A percentile compares a stretch with the other conserved stretches of the same genome.
phyloP scores from a whole-genome alignment of 208 protist species.

The Trypanosoma grayi region DNA sequence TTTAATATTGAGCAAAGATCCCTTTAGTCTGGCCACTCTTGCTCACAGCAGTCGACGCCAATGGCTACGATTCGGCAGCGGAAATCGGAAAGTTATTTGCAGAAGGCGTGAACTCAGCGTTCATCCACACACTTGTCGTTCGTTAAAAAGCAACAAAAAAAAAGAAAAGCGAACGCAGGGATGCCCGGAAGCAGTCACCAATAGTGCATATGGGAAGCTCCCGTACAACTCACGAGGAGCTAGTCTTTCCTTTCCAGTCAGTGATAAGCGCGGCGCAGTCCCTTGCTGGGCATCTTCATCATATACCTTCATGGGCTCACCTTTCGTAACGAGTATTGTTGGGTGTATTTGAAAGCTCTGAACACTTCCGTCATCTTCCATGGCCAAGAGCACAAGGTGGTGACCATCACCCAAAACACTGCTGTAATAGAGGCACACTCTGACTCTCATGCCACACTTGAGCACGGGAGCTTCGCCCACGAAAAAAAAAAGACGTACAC shows the following conservation, averaged over 20 bases:
- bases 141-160: constrained; percentile 23
- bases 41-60: background rate
- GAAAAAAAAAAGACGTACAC: background rate
- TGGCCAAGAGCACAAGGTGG: constrained; percentile 4
- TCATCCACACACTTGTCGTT: background rate
- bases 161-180: constrained; percentile 6
- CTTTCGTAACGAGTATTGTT: background rate
- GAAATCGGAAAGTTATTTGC: background rate
- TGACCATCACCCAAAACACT: background rate
- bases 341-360: constrained; percentile 5
- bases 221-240: constrained; percentile 9
- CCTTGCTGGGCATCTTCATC: background rate
- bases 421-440: constrained; percentile 11
- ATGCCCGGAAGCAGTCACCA: constrained; percentile 8
- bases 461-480: background rate
- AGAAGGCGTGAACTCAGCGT: background rate
- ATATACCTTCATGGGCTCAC: background rate
- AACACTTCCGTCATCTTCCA: constrained; percentile 14
- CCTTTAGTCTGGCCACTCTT: background rate
- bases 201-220: constrained; percentile 16
- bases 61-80: background rate
- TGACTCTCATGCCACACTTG: background rate
- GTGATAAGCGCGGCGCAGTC: constrained; percentile 8
- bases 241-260: constrained; percentile 1
- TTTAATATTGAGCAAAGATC: constrained; percentile 6